These are phyloP conservation scores for Termitomyces sp. DNA, from an alignment of 768 basidiomycete genomes.

Conservation along the genomic window DNA sequence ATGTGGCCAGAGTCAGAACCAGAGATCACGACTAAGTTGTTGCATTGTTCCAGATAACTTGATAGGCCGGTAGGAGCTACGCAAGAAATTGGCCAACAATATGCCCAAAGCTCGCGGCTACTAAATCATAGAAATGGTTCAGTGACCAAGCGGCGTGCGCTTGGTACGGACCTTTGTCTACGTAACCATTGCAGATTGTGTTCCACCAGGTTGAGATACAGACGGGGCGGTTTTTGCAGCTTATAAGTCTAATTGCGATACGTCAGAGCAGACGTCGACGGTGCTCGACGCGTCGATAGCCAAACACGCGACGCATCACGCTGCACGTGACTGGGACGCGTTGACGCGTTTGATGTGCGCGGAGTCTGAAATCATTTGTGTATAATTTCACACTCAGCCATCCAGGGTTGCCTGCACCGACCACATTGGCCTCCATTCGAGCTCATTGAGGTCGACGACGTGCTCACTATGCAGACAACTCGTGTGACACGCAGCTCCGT, in stretches of 20 bases:
- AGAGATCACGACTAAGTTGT: neutral
- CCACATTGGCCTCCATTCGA: slow-evolving; percentile 13
- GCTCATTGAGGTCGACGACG: slow-evolving; percentile 12
- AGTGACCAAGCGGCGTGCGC: neutral
- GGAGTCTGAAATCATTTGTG: slow-evolving; percentile 29
- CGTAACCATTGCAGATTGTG: neutral
- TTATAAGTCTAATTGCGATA: neutral
- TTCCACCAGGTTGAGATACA: neutral
- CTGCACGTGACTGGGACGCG: slow-evolving; percentile 29
- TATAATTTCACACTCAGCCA: slow-evolving; percentile 19
- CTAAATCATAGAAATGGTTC: neutral
- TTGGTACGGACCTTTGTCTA: neutral
- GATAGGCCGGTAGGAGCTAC: neutral
- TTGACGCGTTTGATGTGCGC: slow-evolving; percentile 33
- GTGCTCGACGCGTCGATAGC: neutral
- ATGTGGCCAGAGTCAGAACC: neutral
- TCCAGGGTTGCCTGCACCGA: slow-evolving; percentile 16
- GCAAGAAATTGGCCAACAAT: neutral
- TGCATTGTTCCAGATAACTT: neutral
- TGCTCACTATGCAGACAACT: slow-evolving; percentile 33
- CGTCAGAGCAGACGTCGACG: neutral
- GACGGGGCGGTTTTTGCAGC: neutral
- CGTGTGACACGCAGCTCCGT: slow-evolving; percentile 41
- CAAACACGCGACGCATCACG: slow-evolving; percentile 15
- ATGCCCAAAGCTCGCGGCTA: neutral